phyloP scores from a whole-genome alignment of 768 basidiomycete genomes.

The Kwoniella pini region DNA sequence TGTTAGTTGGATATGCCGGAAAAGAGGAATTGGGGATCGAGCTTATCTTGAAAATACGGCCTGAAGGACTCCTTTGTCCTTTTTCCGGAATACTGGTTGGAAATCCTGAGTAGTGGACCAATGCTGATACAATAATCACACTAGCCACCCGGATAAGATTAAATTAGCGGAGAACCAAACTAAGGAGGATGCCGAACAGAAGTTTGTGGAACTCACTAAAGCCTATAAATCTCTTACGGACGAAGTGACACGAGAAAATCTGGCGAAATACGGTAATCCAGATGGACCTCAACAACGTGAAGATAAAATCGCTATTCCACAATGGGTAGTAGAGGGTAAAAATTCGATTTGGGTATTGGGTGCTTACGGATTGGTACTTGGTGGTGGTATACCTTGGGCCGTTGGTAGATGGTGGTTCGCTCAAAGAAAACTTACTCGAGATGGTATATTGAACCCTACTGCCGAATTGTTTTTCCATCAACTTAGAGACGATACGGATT shows the following conservation, averaged over 20 bases:
- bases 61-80: constrained; percentile 11
- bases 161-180: constrained; percentile 78
- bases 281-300: constrained; percentile 94
- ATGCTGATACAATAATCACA: background rate
- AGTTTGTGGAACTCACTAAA: constrained; percentile 91
- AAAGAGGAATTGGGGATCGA: too few species aligned
- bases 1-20: too few species aligned
- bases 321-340: constrained; percentile 87
- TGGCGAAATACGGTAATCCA: constrained; percentile 85
- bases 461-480: constrained; percentile 86
- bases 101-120: background rate
- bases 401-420: constrained; percentile 99
- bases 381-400: constrained; percentile 76
- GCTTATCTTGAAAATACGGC: background rate
- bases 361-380: constrained; percentile 82
- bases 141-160: constrained; percentile 96
- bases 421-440: constrained; percentile 82
- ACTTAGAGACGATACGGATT: constrained; percentile 73
- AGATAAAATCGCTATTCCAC: constrained; percentile 91
- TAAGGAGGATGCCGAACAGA: constrained; percentile 76
- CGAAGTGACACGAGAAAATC: constrained; percentile 85
- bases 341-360: constrained; percentile 91
- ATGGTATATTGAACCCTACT: constrained; percentile 76
- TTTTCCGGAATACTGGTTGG: background rate
- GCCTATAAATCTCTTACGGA: constrained; percentile 99